These are phyloP conservation scores for Tulasnella sp. DNA, from an alignment of 768 basidiomycete genomes.

Conservation along the genomic window DNA sequence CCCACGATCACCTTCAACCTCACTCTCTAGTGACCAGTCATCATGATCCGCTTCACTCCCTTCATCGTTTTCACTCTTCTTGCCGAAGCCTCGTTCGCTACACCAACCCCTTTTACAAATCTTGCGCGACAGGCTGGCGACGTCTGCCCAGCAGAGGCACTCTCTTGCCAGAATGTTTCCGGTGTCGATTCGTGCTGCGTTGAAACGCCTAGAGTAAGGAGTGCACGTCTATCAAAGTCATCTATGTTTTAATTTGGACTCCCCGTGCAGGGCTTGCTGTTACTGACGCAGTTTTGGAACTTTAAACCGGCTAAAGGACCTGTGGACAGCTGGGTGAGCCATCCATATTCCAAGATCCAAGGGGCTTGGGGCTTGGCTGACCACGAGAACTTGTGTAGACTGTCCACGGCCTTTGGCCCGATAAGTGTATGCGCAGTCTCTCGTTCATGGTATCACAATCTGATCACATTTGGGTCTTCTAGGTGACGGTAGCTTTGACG, in stretches of 20 bases:
- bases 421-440: neutral
- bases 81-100: neutral
- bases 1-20: neutral
- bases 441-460: neutral
- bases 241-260: neutral
- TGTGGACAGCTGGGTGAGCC: slow-evolving; percentile 62
- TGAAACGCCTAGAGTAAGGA: slow-evolving; percentile 64
- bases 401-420: slow-evolving; percentile 55
- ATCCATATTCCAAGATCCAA: neutral
- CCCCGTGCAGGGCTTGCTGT: slow-evolving; percentile 56
- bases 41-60: neutral
- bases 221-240: neutral
- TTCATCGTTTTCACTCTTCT: neutral
- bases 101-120: neutral
- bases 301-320: slow-evolving; percentile 65
- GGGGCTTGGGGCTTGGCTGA: neutral
- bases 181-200: slow-evolving; percentile 59
- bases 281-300: slow-evolving; percentile 77
- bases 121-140: neutral
- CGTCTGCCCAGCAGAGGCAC: neutral
- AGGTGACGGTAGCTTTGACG: slow-evolving; percentile 38
- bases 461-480: neutral
- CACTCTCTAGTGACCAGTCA: neutral
- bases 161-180: neutral
- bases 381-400: slow-evolving; percentile 34